Evolutionary conservation across 1,284 basidiomycete genomes (phyloP).

Genomic region (Sporisorium reilianum): DNA sequence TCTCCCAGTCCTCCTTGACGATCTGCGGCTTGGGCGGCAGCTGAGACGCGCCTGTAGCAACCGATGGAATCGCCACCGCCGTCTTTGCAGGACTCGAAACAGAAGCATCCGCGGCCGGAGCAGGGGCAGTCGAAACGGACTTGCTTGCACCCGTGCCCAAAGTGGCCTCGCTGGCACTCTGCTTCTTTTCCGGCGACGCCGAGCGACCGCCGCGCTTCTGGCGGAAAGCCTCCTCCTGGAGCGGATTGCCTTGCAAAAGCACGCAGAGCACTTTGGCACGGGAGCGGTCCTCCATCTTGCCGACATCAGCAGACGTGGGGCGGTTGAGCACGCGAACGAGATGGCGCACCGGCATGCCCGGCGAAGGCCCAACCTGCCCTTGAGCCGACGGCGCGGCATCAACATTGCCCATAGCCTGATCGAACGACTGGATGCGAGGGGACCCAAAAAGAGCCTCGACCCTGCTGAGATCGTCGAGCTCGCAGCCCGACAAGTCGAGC

Average conservation of each 20-base stretch:
- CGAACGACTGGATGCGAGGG: slow-evolving; percentile 32
- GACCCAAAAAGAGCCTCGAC: slow-evolving; percentile 58
- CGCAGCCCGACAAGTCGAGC: slow-evolving; percentile 60
- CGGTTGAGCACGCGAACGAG: slow-evolving; percentile 50
- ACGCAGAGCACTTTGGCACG: slow-evolving; percentile 40
- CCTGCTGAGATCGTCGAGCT: slow-evolving; percentile 52
- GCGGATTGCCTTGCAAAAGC: slow-evolving; percentile 54
- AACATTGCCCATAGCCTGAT: slow-evolving; percentile 30
- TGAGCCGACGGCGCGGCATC: slow-evolving; percentile 10
- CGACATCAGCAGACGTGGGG: slow-evolving; percentile 31
- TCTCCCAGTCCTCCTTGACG: slow-evolving; percentile 57
- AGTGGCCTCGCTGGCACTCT: slow-evolving; percentile 3
- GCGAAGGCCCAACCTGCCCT: slow-evolving; percentile 5
- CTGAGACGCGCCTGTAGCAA: slow-evolving; percentile 19
- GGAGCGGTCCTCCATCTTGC: slow-evolving; percentile 26
- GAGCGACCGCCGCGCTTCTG: slow-evolving; percentile 56
- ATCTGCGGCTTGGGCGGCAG: slow-evolving; percentile 41
- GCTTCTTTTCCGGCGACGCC: slow-evolving; percentile 41
- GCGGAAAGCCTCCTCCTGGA: slow-evolving; percentile 53
- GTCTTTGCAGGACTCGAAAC: not conserved
- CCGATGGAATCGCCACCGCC: not conserved
- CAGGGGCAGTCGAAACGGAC: not conserved
- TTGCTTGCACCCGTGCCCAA: not conserved
- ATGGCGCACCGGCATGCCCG: slow-evolving; percentile 38
- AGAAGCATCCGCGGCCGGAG: not conserved